Evolutionary conservation across 176 grass and related monocot species (phyloP), one percentile per base, ranked within the genome.

Genomic region (Miscanthus lutarioriparius): DNA sequence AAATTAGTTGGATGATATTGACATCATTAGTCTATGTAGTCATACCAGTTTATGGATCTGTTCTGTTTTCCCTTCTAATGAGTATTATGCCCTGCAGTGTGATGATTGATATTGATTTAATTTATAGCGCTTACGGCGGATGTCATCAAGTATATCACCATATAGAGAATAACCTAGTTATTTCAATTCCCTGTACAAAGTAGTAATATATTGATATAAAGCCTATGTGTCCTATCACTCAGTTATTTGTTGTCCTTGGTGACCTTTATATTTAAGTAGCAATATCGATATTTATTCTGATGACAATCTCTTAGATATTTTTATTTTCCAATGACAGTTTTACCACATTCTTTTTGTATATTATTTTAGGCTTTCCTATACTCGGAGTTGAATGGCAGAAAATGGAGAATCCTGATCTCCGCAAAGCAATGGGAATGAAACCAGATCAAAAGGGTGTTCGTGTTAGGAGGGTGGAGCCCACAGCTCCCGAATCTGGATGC

Each of bases 381-480:
- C 87, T 98, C 35, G 96, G 91, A 40, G 84, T 98, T 77, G 96
- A 98, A 84, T 98, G 93, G 96, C 96, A 98, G 80, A 98, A 98
- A 88, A 98, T 98, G 96, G 93, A 98, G 86, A 98, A 98, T 80
- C 96, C 96, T 71, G 91, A 98, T 89, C 86, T 98, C 20, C 91
- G 93, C n/a, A 98, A 94, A 58, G 88, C 96, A 67, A 98, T 98
- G 89, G 93, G 96, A 65, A 98, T 98, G 96, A 87, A 93, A 72
- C 63, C 87, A 40, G 89, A 92, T 72, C 93, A 98, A 66, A 98
- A 98, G 76, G 96, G 96, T 83, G 96, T 98, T 54, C 96, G 93
- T 83, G 84, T 98, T 67, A 93, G 93, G 78, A 89, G 96, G 67
- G 87, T 98, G 74, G 96, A 98, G 22, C 96, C 96, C 53, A 98